Evolutionary conservation across 345 rosid species (phyloP).

Genomic region (Melaleuca alternifolia): DNA sequence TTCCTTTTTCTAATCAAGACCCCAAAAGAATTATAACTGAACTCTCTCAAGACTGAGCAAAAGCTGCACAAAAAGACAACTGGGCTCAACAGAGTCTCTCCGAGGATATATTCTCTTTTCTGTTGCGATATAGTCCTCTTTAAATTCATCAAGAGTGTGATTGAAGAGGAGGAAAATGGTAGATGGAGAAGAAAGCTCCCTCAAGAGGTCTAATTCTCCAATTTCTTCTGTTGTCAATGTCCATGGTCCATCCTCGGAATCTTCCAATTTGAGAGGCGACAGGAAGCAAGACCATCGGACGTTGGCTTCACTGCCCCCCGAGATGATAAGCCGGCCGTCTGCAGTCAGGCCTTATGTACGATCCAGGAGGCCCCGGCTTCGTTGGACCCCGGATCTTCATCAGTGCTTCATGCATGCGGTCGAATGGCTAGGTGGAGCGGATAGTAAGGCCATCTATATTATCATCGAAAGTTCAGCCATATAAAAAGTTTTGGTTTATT

Average conservation of each 20-base stretch:
- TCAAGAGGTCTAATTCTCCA: not conserved
- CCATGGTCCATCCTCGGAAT: not conserved
- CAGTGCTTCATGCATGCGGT: constrained; percentile 56
- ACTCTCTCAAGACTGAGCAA: constrained; percentile 9
- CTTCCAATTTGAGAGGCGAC: not conserved
- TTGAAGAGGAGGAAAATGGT: not conserved
- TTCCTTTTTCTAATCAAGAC: constrained; percentile 26
- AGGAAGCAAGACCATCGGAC: not conserved
- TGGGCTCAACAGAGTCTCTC: constrained; percentile 17
- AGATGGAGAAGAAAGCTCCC: not conserved
- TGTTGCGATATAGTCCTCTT: not conserved
- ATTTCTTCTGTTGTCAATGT: not conserved
- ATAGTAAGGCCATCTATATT: constrained; percentile 23
- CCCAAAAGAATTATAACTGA: constrained; percentile 19
- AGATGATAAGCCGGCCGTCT: not conserved
- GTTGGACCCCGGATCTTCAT: constrained; percentile 64
- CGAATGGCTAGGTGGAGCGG: constrained; percentile 54
- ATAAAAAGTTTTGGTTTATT: not conserved
- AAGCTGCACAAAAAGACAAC: constrained; percentile 35
- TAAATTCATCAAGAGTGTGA: not conserved
- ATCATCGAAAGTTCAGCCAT: not conserved
- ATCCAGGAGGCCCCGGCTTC: constrained; percentile 46
- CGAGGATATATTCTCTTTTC: constrained; percentile 25
- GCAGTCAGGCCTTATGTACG: constrained; percentile 38
- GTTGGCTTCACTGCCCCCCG: not conserved